Base-by-base conservation (phyloP, 371 early-diverging fungal genomes). In the Thermomucor indicae-seudaticae region DNA sequence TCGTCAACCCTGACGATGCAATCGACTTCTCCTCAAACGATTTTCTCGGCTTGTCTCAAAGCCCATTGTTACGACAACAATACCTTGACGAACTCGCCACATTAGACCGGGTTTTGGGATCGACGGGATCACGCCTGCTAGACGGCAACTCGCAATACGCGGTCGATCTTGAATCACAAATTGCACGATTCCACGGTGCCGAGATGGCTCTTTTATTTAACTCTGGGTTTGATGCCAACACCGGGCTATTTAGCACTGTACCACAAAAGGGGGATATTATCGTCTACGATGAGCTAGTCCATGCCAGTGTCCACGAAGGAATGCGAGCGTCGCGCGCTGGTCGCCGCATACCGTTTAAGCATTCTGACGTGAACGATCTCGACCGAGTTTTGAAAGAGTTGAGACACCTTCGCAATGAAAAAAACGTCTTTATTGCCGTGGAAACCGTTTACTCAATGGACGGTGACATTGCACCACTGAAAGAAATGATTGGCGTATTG, bases 381-480 rank as follows among this genome's bases (percentile, higher is more conserved):
- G 64, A 59, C 42, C 53, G 54, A 2, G 39, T 65, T 1, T 19
- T 78, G 10, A 20, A 60, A 8, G 28, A 39, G 0, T 48, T 68
- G 20, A 43, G 42, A 16, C 7, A 17, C 1, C 41, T 47, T 10
- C 57, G 53, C 40, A n/a, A n/a, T n/a, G n/a, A n/a, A n/a, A 39
- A 44, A 12, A 82, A 83, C 20, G 72, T 87, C 11, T 79, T 89
- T 73, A 70, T 92, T 6, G 86, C 86, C 0, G 82, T 90, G 6
- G 91, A 90, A 69, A 64, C 84, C 5, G 77, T 90, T 6, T 92
- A 92, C 59, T 86, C 87, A 0, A 92, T 92, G 92, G 92, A 92
- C 68, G 92, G 92, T 1, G 87, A 86, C 57, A 55, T 77, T 20
- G 86, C 87, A n/a, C 88, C 87, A 1, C 56, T 92, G 32, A 49